Conservation (phyloP, 2,329 filamentous ascomycete species). For the Colletotrichum euphorbiae region DNA sequence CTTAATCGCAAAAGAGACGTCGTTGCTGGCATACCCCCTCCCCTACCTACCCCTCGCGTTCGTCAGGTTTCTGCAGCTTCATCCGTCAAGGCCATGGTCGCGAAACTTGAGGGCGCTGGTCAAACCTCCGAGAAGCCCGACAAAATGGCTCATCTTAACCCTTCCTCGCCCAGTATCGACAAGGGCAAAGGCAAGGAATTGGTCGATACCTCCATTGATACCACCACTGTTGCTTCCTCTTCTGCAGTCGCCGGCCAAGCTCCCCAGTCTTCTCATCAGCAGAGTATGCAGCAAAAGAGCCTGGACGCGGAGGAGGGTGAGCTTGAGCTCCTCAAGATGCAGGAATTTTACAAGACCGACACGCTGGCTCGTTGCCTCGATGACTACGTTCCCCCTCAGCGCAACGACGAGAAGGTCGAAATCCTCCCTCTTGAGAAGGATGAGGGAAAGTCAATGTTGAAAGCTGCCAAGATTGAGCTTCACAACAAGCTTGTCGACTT, state of each 20-base stretch:
- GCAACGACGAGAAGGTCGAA: constrained; percentile 16
- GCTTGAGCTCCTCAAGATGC: constrained; percentile 33
- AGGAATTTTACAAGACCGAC: constrained; percentile 26
- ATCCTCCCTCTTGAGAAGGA: constrained; percentile 17
- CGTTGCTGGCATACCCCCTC: constrained; percentile 5
- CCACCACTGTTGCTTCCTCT: neutral
- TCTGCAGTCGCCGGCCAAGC: neutral
- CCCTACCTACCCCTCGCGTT: constrained; percentile 4
- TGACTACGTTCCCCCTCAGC: constrained; percentile 23
- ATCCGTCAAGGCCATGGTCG: constrained; percentile 38
- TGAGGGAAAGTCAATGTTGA: constrained; percentile 25
- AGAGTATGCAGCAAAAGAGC: neutral
- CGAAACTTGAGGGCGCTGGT: constrained; percentile 23
- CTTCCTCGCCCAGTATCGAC: constrained; percentile 13
- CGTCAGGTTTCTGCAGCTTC: constrained; percentile 22
- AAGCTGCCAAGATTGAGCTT: constrained; percentile 24
- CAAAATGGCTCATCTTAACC: constrained; percentile 3
- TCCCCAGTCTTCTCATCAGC: neutral
- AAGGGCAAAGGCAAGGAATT: constrained; percentile 19
- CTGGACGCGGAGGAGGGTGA: constrained; percentile 5
- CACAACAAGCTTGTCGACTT: constrained; percentile 23
- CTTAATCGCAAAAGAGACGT: constrained; percentile 31
- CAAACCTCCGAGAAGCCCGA: neutral
- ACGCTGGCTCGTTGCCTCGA: constrained; percentile 31
- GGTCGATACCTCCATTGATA: constrained; percentile 5